These are phyloP conservation scores for Triadica sebifera DNA, from an alignment of 345 rosid genomes.

Conservation along the genomic window DNA sequence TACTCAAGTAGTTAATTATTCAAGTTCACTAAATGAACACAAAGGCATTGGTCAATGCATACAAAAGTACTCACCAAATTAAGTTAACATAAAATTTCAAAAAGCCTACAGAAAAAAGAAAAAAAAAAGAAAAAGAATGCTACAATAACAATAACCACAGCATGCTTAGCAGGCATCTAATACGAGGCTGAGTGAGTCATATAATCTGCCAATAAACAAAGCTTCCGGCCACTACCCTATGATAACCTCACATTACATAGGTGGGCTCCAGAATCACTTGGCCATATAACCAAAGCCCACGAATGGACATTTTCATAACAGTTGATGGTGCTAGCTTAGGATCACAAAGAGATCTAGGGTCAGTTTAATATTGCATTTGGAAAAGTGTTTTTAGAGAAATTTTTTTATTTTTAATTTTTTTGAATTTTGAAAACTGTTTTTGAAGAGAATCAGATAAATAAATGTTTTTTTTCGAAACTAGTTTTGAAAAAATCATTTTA, in stretches of 20 bases:
- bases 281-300: not conserved
- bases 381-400: too few species aligned
- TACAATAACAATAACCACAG: not conserved
- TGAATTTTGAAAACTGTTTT: too few species aligned
- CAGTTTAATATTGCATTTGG: too few species aligned
- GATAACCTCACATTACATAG: not conserved
- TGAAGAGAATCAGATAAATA: too few species aligned
- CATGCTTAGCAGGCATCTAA: slow-evolving; percentile 1
- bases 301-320: not conserved
- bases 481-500: too few species aligned
- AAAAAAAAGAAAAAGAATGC: not conserved
- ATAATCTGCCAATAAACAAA: not conserved
- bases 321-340: not conserved
- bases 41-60: not conserved
- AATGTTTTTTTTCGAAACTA: too few species aligned
- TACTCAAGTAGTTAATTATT: not conserved
- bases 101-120: not conserved
- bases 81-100: slow-evolving; percentile 2
- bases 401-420: too few species aligned
- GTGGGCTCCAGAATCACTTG: not conserved
- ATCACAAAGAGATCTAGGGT: not conserved
- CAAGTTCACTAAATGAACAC: not conserved
- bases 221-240: not conserved
- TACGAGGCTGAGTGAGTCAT: not conserved
- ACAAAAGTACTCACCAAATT: not conserved